Evolutionary conservation across 2,329 filamentous ascomycete genomes (phyloP).

Genomic region (Pseudophaeomoniella oleicola): DNA sequence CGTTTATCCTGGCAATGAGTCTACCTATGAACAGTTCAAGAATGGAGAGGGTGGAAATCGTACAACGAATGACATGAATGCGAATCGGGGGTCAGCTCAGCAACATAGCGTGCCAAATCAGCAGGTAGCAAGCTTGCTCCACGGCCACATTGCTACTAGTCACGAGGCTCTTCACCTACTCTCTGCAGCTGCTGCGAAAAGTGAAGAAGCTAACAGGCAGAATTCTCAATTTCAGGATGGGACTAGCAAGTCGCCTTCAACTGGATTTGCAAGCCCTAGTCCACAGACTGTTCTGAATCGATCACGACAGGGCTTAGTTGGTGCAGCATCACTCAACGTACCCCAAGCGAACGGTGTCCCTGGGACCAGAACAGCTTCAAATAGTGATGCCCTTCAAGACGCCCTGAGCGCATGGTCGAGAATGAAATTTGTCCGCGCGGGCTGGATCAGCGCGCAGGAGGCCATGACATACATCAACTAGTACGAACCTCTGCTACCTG

Average conservation of each 20-base stretch:
- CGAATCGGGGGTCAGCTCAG: too few relatives aligned
- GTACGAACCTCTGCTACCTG: slow-evolving; percentile 31
- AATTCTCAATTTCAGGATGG: slow-evolving; percentile 29
- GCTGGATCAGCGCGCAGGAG: slow-evolving; percentile 90
- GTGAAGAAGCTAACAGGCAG: slow-evolving; percentile 33
- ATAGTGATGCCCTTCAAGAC: slow-evolving; percentile 32
- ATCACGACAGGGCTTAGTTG: background rate
- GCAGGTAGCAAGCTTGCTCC: slow-evolving; percentile 44
- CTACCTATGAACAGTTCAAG: too few relatives aligned
- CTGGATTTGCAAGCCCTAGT: slow-evolving; percentile 15
- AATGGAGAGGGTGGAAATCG: too few relatives aligned
- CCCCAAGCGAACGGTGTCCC: slow-evolving; percentile 1
- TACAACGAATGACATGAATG: too few relatives aligned
- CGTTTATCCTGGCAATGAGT: background rate
- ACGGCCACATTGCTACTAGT: slow-evolving; percentile 66
- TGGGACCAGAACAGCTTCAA: slow-evolving; percentile 14
- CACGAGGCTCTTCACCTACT: slow-evolving; percentile 86
- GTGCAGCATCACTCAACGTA: background rate
- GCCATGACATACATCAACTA: slow-evolving; percentile 91
- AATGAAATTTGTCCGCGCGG: slow-evolving; percentile 87
- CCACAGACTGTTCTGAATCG: background rate
- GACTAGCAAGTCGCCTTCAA: background rate
- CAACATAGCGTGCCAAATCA: slow-evolving; percentile 28
- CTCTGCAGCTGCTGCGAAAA: slow-evolving; percentile 60
- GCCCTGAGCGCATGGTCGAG: slow-evolving; percentile 79